Evolutionary conservation across 1,284 basidiomycete genomes (phyloP).

Genomic region (Gymnopus androsaceus): DNA sequence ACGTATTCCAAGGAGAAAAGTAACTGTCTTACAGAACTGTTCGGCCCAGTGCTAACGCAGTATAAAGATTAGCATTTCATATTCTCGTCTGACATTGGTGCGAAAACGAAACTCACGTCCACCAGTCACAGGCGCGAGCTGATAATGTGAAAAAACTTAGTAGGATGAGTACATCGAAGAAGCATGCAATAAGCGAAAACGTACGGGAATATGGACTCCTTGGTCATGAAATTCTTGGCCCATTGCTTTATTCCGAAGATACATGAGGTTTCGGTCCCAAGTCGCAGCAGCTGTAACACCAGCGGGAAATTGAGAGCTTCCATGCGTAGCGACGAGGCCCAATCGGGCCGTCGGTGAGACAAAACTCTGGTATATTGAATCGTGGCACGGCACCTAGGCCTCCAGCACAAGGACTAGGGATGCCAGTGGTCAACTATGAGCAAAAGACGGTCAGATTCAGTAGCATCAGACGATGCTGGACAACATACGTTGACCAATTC

Average conservation of each 20-base stretch:
- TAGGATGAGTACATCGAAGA: background rate
- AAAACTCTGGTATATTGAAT: constrained; percentile 19
- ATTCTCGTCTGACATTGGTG: background rate
- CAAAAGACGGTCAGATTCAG: background rate
- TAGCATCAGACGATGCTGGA: background rate
- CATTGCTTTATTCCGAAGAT: constrained; percentile 54
- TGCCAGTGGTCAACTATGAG: constrained; percentile 1
- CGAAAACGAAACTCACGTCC: constrained; percentile 4
- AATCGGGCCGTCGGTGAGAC: constrained; percentile 47
- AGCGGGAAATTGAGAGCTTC: constrained; percentile 36
- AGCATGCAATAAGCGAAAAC: background rate
- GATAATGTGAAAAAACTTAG: background rate
- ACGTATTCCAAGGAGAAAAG: background rate
- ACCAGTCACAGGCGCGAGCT: constrained; percentile 13
- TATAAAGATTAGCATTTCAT: background rate
- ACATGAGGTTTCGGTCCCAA: constrained; percentile 36
- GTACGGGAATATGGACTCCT: constrained; percentile 49
- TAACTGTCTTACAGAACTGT: background rate
- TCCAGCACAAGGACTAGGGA: constrained; percentile 38
- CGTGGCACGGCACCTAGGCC: constrained; percentile 24
- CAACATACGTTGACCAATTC: constrained; percentile 1
- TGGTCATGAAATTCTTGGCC: constrained; percentile 62
- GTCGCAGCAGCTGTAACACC: constrained; percentile 39
- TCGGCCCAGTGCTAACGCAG: background rate
- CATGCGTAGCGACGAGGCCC: constrained; percentile 39